A percentile compares a stretch with the other conserved stretches of the same genome.
Evolutionary conservation across 495 filamentous ascomycete genomes (phyloP).

Genomic region (Durotheca rogersii): DNA sequence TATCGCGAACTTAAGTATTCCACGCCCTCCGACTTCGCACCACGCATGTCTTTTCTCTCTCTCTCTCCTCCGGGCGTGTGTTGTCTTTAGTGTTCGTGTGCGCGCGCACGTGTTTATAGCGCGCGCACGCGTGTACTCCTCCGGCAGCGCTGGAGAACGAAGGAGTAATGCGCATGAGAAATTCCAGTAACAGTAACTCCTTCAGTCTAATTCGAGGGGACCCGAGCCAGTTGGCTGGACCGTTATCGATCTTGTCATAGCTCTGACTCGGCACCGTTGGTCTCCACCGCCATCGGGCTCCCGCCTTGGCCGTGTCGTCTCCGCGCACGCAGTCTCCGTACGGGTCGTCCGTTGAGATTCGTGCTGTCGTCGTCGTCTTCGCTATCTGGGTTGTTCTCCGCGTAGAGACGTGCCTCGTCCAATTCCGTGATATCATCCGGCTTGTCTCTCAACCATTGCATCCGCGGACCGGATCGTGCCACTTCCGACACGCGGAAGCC

Average conservation of each 20-base stretch:
- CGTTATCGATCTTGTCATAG: conserved; percentile 38
- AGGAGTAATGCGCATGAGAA: neutral
- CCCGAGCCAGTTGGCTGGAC: neutral
- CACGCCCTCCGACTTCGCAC: conserved; percentile 5
- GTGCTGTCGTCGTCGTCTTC: conserved; percentile 52
- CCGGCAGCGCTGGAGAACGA: neutral
- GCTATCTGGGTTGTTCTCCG: conserved; percentile 47
- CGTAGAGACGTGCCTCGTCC: conserved; percentile 70
- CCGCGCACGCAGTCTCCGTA: conserved; percentile 40
- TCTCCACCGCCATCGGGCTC: conserved; percentile 55
- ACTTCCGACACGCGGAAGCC: conserved; percentile 91
- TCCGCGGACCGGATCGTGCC: conserved; percentile 82
- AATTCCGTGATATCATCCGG: conserved; percentile 76
- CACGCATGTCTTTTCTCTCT: too few relatives aligned
- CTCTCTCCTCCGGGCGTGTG: too few relatives aligned
- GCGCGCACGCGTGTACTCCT: too few relatives aligned
- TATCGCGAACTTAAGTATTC: conserved; percentile 17
- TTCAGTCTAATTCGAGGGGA: too few relatives aligned
- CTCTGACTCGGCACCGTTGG: conserved; percentile 52
- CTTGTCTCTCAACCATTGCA: conserved; percentile 92
- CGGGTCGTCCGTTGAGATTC: conserved; percentile 40
- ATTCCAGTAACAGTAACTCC: too few relatives aligned
- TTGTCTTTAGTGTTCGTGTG: too few relatives aligned
- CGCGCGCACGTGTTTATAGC: too few relatives aligned
- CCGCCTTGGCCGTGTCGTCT: conserved; percentile 44